Evolutionary conservation across 2,329 filamentous ascomycete genomes (phyloP).

Genomic region (Elsinoe ampelina): DNA sequence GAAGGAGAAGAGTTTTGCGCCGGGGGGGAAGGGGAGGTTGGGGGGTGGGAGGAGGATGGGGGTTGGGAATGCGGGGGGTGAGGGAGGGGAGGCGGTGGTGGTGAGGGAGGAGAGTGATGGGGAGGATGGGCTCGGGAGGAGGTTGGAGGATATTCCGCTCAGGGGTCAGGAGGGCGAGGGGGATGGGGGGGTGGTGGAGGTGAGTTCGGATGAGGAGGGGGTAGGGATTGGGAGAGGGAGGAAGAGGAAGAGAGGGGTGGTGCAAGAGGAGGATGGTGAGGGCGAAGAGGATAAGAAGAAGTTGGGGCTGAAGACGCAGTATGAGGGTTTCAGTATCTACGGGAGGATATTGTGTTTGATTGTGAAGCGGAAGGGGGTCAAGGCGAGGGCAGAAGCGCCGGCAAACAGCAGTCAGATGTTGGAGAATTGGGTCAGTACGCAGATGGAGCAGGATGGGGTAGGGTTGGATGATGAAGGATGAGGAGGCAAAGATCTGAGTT

Average conservation of each 20-base stretch:
- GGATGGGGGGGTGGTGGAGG: background rate
- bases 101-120: conserved; percentile 53
- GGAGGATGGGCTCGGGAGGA: conserved; percentile 32
- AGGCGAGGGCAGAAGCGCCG: conserved; percentile 21
- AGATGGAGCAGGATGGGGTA: conserved; percentile 18
- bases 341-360: conserved; percentile 86
- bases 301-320: conserved; percentile 71
- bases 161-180: conserved; percentile 21
- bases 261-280: conserved; percentile 18
- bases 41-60: conserved; percentile 2
- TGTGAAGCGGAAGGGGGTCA: conserved; percentile 60
- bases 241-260: conserved; percentile 18
- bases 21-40: background rate
- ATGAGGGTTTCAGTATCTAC: conserved; percentile 94
- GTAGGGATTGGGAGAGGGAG: conserved; percentile 23
- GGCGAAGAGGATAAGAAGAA: conserved; percentile 75
- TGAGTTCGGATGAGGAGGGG: conserved; percentile 24
- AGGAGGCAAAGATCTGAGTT: background rate
- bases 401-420: conserved; percentile 29
- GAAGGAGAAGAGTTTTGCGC: conserved; percentile 67
- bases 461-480: conserved; percentile 10
- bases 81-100: conserved; percentile 33
- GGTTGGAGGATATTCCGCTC: conserved; percentile 48
- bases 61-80: conserved; percentile 14
- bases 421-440: conserved; percentile 32